Conservation (phyloP, 2,329 filamentous ascomycete genomes). For the Emergomyces pasteurianus region DNA sequence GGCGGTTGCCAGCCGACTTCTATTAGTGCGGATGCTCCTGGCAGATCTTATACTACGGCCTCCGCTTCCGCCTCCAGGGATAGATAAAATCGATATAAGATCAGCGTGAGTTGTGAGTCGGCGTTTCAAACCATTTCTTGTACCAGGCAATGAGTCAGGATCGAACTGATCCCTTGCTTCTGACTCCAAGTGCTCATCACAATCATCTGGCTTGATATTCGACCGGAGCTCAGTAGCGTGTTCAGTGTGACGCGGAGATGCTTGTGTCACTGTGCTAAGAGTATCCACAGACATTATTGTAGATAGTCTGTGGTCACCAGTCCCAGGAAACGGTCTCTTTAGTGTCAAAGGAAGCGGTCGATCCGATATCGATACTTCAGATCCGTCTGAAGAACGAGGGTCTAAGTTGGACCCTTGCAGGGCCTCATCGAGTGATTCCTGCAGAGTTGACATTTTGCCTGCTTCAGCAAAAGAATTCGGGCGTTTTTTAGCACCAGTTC, state of each 20-base stretch:
- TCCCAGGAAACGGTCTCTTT: slow-evolving; percentile 39
- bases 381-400: slow-evolving; percentile 23
- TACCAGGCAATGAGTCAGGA: slow-evolving; percentile 32
- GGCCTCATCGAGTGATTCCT: slow-evolving; percentile 17
- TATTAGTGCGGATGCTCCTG: slow-evolving; percentile 64
- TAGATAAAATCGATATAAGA: slow-evolving; percentile 80
- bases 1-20: slow-evolving; percentile 53
- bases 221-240: neutral
- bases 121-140: slow-evolving; percentile 49
- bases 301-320: slow-evolving; percentile 42
- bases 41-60: slow-evolving; percentile 62
- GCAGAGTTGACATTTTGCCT: slow-evolving; percentile 13
- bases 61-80: slow-evolving; percentile 44
- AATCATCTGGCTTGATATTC: slow-evolving; percentile 6
- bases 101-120: slow-evolving; percentile 86
- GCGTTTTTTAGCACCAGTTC: slow-evolving; percentile 14
- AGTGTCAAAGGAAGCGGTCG: slow-evolving; percentile 29
- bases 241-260: neutral
- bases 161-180: slow-evolving; percentile 37
- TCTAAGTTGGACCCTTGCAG: slow-evolving; percentile 17
- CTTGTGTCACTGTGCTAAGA: slow-evolving; percentile 20
- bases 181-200: slow-evolving; percentile 17
- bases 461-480: slow-evolving; percentile 9
- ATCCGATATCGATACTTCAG: slow-evolving; percentile 26
- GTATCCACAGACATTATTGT: slow-evolving; percentile 49